Evolutionary conservation across 768 basidiomycete genomes (phyloP), one percentile per base, ranked within the genome.

Genomic region (Strobilomyces confusus): DNA sequence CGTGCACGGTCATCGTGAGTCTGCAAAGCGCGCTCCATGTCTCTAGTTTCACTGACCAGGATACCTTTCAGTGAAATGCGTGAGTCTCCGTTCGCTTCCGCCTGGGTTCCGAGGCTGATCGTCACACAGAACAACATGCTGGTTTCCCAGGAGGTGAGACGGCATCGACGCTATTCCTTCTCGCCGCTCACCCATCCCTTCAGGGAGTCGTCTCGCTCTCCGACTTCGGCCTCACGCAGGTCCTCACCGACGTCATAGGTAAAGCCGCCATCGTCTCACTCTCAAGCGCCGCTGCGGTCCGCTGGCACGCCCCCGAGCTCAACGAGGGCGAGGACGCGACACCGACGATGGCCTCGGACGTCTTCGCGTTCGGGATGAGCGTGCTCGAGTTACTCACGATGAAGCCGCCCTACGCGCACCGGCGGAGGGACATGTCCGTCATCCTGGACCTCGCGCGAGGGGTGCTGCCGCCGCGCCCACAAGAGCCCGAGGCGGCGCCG

Each of bases 301-400:
- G 84, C 9, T 86, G 83, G 82, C 71, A 81, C 29, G 81, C 84
- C 9, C 84, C 84, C 1, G 83, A 84, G 60, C 68, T 84, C 46
- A 78, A 78, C 46, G 69, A 75, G 17, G 76, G 75, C n/a, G 72
- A 69, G 9, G 67, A 72, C 12, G 56, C 63, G 38, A 68, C 69
- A 37, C 76, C 77, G 0, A 80, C 79, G 11, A 75, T 69, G 62
- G 69, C 70, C 41, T 74, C 78, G 13, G 84, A 85, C 59, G 69
- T 77, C 0, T 85, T 83, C 56, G 80, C 81, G 4, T 85, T 76
- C 49, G 78, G 76, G 12, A 85, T 85, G 84, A 74, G 79, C 13
- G 72, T 80, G 32, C 71, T 85, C 23, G 83, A 85, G 58, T 74
- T 83, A 45, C 62, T 81, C 30, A 84, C 83, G 6, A 75, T 79